phyloP scores from a whole-genome alignment of 768 basidiomycete genomes.

The Amanita rubescens region DNA sequence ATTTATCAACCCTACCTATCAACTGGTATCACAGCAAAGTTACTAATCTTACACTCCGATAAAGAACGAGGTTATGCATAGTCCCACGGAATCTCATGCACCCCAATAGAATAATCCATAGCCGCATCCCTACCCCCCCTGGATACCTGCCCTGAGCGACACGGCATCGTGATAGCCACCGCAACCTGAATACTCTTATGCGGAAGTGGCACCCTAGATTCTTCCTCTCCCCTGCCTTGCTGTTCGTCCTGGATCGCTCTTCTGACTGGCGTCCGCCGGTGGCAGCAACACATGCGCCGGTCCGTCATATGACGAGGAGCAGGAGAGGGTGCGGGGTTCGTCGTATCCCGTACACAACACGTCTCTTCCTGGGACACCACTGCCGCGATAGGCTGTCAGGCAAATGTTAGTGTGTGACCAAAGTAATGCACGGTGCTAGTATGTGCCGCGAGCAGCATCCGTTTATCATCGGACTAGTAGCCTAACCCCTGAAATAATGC shows the following conservation, averaged over 20 bases:
- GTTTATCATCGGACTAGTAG: not conserved
- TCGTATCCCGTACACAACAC: not conserved
- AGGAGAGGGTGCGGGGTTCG: not conserved
- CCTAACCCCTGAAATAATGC: not conserved
- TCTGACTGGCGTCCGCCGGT: too few species aligned
- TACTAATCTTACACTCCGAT: not conserved
- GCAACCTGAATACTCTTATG: constrained; percentile 26
- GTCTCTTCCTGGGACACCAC: not conserved
- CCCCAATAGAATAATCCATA: constrained; percentile 26
- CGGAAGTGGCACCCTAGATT: constrained; percentile 8
- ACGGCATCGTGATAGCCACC: constrained; percentile 36
- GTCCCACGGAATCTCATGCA: constrained; percentile 28
- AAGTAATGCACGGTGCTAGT: too few species aligned
- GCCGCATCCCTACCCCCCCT: constrained; percentile 8
- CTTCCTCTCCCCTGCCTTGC: constrained; percentile 3
- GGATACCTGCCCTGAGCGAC: constrained; percentile 13
- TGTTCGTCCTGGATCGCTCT: not conserved
- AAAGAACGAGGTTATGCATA: constrained; percentile 8
- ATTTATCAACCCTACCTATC: too few species aligned
- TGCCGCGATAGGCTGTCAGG: constrained; percentile 14
- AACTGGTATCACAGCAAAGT: too few species aligned
- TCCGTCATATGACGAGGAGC: not conserved
- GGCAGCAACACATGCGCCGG: not conserved
- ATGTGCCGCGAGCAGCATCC: too few species aligned
- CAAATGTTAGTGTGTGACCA: not conserved